A percentile compares a stretch with the other conserved stretches of the same genome.
Conservation (phyloP, 345 rosid species). For the Eucalyptus guilfoylei region DNA sequence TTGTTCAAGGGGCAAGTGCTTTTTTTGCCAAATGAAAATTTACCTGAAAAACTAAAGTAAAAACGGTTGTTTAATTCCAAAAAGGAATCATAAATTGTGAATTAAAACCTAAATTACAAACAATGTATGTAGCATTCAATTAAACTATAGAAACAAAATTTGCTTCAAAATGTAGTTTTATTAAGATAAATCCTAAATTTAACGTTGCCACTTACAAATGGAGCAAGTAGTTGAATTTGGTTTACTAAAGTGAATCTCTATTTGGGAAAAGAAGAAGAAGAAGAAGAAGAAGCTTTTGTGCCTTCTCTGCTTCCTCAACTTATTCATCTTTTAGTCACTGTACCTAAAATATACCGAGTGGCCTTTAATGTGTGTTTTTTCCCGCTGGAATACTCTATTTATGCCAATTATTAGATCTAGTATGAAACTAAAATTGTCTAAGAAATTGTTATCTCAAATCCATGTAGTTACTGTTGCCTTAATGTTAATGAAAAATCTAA, state of each 20-base stretch:
- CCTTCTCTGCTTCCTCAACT: neutral
- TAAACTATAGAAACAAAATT: neutral
- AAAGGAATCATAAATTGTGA: neutral
- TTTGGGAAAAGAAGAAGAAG: too few species aligned
- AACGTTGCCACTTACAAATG: neutral
- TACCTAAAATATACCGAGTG: neutral
- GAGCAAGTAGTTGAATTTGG: neutral
- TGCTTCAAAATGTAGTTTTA: neutral
- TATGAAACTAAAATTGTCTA: neutral
- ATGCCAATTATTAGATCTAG: neutral
- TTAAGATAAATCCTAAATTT: neutral
- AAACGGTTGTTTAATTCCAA: neutral
- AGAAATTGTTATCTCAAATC: neutral
- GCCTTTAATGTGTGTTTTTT: neutral
- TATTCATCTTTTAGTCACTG: neutral
- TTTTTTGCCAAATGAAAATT: neutral
- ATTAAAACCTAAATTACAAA: neutral
- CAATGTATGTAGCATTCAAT: neutral
- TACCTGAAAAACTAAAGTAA: neutral
- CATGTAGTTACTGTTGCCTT: neutral
- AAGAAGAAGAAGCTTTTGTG: neutral
- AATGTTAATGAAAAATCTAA: neutral
- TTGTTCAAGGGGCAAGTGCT: neutral
- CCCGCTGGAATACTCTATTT: neutral
- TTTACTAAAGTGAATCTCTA: neutral